Evolutionary conservation across 202 grass and related monocot species (phyloP).

Genomic region (Eragrostis tef): DNA sequence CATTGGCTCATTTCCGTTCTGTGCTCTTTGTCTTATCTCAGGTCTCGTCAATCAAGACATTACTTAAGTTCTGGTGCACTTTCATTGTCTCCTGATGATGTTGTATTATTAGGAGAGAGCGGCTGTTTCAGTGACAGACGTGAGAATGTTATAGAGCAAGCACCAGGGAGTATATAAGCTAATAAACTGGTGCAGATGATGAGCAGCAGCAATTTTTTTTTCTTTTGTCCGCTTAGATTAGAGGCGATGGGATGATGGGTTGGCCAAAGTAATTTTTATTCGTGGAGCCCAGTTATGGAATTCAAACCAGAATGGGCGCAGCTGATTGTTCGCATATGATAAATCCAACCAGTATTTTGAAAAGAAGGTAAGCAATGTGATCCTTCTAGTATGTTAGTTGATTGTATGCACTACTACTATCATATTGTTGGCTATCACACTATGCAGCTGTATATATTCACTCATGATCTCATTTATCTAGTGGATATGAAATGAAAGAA

Average conservation of each 20-base stretch:
- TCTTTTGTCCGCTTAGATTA: slow-evolving; percentile 4
- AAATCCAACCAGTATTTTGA: slow-evolving; percentile 52
- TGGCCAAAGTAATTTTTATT: too few species aligned
- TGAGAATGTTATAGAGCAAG: slow-evolving; percentile 39
- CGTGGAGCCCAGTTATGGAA: too few species aligned
- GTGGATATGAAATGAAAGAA: slow-evolving; percentile 23
- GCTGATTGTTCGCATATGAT: slow-evolving; percentile 59
- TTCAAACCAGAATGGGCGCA: too few species aligned
- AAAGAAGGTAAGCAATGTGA: slow-evolving; percentile 59
- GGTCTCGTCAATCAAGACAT: slow-evolving; percentile 66
- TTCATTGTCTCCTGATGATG: slow-evolving; percentile 52
- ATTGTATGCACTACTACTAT: slow-evolving; percentile 10
- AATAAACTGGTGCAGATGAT: slow-evolving; percentile 27
- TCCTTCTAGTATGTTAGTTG: slow-evolving; percentile 29
- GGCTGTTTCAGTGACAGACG: slow-evolving; percentile 55
- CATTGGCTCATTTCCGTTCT: slow-evolving; percentile 9
- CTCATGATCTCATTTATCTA: slow-evolving; percentile 35
- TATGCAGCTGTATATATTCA: slow-evolving; percentile 13
- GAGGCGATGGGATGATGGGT: slow-evolving; percentile 25
- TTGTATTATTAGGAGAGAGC: slow-evolving; percentile 62
- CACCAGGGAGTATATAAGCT: slow-evolving; percentile 19
- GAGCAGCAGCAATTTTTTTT: slow-evolving; percentile 1
- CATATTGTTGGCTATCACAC: slow-evolving; percentile 4
- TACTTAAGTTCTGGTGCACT: slow-evolving; percentile 72
- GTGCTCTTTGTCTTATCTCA: slow-evolving; percentile 39